phyloP scores from a whole-genome alignment of 75 land plant species.

The Pinus albicaulis region DNA sequence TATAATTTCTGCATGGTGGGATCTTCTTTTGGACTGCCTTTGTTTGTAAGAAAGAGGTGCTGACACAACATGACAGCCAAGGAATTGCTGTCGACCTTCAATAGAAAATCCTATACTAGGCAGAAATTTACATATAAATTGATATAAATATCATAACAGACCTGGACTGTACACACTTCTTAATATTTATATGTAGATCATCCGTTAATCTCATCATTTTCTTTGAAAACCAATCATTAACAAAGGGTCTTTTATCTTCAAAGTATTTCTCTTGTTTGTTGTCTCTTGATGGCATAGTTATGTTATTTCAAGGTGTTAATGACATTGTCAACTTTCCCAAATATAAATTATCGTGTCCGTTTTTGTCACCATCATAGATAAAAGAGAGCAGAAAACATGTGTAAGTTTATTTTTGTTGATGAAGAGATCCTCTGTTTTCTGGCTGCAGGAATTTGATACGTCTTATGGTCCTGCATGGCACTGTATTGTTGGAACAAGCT shows the following conservation, averaged over 20 bases:
- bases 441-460: slow-evolving; percentile 85
- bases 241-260: too few relatives aligned
- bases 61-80: not conserved
- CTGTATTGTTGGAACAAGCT: slow-evolving; percentile 92
- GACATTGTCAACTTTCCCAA: not conserved
- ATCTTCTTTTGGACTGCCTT: not conserved
- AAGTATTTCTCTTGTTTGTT: too few relatives aligned
- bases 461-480: slow-evolving; percentile 96
- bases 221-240: not conserved
- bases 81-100: not conserved
- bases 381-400: too few relatives aligned
- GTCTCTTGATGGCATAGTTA: not conserved
- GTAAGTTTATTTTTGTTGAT: too few relatives aligned
- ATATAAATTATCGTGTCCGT: too few relatives aligned
- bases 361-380: too few relatives aligned
- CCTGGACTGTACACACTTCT: not conserved
- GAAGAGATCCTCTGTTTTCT: too few relatives aligned
- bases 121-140: not conserved
- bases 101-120: not conserved
- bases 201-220: not conserved
- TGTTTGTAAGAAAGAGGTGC: not conserved
- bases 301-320: not conserved
- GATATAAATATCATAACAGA: not conserved
- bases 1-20: too few relatives aligned
- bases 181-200: not conserved